phyloP scores from a whole-genome alignment of 2,329 filamentous ascomycete genomes.

The Colletotrichum tanaceti region DNA sequence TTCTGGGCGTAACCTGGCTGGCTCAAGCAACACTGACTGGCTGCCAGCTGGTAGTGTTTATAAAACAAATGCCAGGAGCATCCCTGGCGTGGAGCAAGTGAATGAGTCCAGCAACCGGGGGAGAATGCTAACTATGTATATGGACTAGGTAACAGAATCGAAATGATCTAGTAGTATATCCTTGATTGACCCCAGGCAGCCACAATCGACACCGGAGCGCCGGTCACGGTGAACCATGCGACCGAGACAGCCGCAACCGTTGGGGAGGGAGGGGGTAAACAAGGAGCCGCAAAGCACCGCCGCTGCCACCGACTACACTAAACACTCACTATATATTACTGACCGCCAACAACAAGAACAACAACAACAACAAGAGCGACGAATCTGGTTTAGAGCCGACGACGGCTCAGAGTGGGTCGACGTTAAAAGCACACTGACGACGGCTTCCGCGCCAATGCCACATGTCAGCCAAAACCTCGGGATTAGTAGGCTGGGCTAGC shows the following conservation, averaged over 20 bases:
- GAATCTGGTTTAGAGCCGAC: background rate
- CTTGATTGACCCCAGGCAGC: conserved; percentile 18
- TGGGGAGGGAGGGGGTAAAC: background rate
- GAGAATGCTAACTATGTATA: background rate
- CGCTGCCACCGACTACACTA: background rate
- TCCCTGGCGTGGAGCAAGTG: conserved; percentile 2
- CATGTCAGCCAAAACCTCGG: conserved; percentile 5
- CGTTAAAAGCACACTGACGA: background rate
- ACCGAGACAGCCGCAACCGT: conserved; percentile 16
- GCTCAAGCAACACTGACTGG: background rate
- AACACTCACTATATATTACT: too few relatives aligned
- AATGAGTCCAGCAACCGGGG: conserved; percentile 15
- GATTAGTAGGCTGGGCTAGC: background rate
- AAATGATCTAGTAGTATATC: background rate
- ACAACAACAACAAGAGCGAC: background rate
- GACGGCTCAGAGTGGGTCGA: background rate
- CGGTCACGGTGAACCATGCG: background rate
- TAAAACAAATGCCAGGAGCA: conserved; percentile 24
- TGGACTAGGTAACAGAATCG: too few relatives aligned
- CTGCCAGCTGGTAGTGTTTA: too few relatives aligned
- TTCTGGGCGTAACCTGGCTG: background rate
- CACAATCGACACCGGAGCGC: conserved; percentile 17
- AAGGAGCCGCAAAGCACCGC: background rate
- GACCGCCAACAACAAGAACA: background rate
- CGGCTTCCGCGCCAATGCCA: conserved; percentile 1